Evolutionary conservation across 768 basidiomycete species (phyloP).

Genomic region (Austroboletus festivus): DNA sequence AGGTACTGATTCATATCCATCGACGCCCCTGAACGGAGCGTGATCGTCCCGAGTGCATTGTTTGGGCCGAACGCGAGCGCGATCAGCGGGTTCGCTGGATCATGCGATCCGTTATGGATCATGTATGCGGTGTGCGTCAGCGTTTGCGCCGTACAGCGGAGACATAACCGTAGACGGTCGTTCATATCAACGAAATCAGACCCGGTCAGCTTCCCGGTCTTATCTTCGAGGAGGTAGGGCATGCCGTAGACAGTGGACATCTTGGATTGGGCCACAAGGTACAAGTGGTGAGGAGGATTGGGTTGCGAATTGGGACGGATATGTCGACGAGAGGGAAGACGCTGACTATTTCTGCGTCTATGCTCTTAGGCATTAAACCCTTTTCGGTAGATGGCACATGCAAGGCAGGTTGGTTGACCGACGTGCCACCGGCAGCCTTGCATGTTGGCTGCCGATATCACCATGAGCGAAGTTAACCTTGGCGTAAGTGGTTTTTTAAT

Average conservation of each 20-base stretch:
- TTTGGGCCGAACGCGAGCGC: constrained; percentile 51
- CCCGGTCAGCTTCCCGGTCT: constrained; percentile 48
- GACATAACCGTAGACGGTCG: constrained; percentile 51
- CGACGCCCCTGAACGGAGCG: constrained; percentile 35
- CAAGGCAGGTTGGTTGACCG: constrained; percentile 12
- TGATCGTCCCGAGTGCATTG: constrained; percentile 51
- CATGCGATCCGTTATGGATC: constrained; percentile 43
- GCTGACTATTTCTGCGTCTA: constrained; percentile 23
- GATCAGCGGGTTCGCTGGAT: constrained; percentile 38
- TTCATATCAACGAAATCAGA: constrained; percentile 63
- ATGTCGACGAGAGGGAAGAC: too few species aligned
- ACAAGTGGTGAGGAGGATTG: too few species aligned
- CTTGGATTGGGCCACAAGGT: too few species aligned
- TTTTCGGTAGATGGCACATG: constrained; percentile 23
- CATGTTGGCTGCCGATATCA: constrained; percentile 25
- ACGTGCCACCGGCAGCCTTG: constrained; percentile 16
- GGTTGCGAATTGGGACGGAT: too few species aligned
- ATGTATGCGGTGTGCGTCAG: constrained; percentile 46
- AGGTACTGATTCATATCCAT: constrained; percentile 56
- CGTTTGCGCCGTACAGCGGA: constrained; percentile 47
- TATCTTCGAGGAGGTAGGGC: constrained; percentile 65
- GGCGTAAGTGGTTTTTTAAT: constrained; percentile 7
- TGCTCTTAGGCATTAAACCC: constrained; percentile 10
- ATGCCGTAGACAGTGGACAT: constrained; percentile 47
- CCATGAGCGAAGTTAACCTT: constrained; percentile 12